Conservation (phyloP, 2,329 filamentous ascomycete genomes). For the Verticillium zaregamsianum region DNA sequence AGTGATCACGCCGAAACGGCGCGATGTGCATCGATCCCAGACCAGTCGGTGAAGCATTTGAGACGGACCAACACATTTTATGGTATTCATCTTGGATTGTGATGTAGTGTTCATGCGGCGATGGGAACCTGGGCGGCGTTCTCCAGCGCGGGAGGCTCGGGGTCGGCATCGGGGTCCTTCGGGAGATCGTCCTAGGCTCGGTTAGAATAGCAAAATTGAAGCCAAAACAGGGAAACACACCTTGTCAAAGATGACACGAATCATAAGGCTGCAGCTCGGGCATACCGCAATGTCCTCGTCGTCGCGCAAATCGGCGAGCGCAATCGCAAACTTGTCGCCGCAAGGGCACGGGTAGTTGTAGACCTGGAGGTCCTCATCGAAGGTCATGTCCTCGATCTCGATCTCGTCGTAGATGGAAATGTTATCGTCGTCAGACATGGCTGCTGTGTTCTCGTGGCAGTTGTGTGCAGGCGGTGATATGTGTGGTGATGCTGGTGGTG, state of each 20-base stretch:
- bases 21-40: too few species aligned
- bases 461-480: background rate
- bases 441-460: constrained; percentile 10
- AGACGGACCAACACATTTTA: too few species aligned
- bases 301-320: constrained; percentile 77
- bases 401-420: constrained; percentile 92
- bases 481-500: background rate
- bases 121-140: constrained; percentile 32
- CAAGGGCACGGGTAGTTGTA: constrained; percentile 98
- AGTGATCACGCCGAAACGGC: too few species aligned
- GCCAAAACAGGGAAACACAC: constrained; percentile 41
- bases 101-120: constrained; percentile 26
- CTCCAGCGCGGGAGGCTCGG: constrained; percentile 23
- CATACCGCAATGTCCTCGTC: constrained; percentile 95
- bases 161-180: constrained; percentile 25
- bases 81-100: background rate
- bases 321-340: constrained; percentile 93
- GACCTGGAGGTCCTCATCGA: constrained; percentile 73
- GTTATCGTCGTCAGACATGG: constrained; percentile 59
- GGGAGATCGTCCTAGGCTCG: constrained; percentile 37
- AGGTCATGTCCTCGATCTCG: constrained; percentile 98
- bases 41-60: too few species aligned
- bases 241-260: constrained; percentile 85
- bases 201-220: background rate
- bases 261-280: constrained; percentile 96